These are phyloP conservation scores for Porphyrellus sp. DNA, from an alignment of 1,284 basidiomycete genomes.

Conservation along the genomic window DNA sequence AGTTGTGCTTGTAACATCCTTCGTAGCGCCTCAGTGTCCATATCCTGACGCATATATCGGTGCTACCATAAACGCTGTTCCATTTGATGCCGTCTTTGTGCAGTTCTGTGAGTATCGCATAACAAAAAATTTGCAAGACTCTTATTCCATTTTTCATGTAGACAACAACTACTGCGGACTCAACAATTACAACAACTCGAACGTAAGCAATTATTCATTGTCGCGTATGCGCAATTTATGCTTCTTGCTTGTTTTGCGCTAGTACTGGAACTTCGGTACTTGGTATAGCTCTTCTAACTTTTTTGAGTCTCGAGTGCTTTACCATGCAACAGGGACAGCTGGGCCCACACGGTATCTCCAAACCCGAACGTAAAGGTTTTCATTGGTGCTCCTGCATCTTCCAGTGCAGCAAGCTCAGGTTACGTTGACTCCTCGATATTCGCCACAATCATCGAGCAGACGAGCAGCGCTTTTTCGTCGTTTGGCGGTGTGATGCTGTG, in stretches of 20 bases:
- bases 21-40: slow-evolving; percentile 58
- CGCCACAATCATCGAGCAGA: slow-evolving; percentile 44
- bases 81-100: slow-evolving; percentile 63
- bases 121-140: background rate
- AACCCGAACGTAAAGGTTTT: slow-evolving; percentile 56
- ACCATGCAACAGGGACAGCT: slow-evolving; percentile 48
- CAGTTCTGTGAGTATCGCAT: slow-evolving; percentile 46
- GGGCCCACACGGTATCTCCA: slow-evolving; percentile 58
- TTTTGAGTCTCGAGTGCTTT: background rate
- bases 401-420: slow-evolving; percentile 49
- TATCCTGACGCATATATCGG: slow-evolving; percentile 61
- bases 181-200: slow-evolving; percentile 41
- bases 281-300: slow-evolving; percentile 39
- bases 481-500: slow-evolving; percentile 71
- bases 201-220: slow-evolving; percentile 32
- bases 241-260: background rate
- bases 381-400: slow-evolving; percentile 57
- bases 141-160: slow-evolving; percentile 4
- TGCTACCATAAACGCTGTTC: slow-evolving; percentile 50
- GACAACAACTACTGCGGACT: slow-evolving; percentile 63
- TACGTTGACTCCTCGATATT: slow-evolving; percentile 50
- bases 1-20: background rate
- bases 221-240: background rate
- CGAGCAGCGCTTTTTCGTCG: slow-evolving; percentile 50
- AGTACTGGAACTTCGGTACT: slow-evolving; percentile 53